A percentile compares a stretch with the other conserved stretches of the same genome.
Evolutionary conservation across 2,329 filamentous ascomycete species (phyloP).

Genomic region (Cercospora brassicicola): DNA sequence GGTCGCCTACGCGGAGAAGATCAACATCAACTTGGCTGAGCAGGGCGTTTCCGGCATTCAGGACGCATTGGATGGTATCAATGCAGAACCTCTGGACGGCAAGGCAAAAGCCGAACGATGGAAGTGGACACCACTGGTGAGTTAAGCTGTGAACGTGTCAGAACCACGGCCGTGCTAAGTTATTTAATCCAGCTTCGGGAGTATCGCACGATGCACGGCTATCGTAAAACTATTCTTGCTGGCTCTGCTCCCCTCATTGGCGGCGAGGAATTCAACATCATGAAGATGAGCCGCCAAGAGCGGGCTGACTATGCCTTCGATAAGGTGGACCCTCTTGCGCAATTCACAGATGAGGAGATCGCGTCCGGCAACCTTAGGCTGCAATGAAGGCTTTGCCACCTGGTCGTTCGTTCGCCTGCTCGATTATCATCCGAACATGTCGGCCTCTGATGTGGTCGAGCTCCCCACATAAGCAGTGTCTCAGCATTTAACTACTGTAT

Average conservation of each 20-base stretch:
- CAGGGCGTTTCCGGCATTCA: background rate
- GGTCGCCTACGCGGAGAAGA: background rate
- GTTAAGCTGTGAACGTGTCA: background rate
- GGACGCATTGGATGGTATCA: background rate
- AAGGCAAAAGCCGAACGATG: constrained; percentile 14
- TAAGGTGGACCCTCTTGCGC: background rate
- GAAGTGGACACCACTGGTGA: constrained; percentile 12
- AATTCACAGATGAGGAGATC: constrained; percentile 8
- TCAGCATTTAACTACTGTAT: background rate
- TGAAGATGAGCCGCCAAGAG: background rate
- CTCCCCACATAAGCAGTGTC: background rate
- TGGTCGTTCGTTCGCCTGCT: background rate
- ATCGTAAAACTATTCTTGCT: background rate
- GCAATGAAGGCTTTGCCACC: background rate
- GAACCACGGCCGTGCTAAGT: background rate
- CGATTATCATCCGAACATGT: background rate
- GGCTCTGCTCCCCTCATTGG: background rate
- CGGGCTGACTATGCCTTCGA: background rate
- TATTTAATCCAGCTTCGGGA: background rate
- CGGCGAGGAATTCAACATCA: background rate
- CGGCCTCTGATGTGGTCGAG: background rate
- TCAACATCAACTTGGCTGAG: background rate
- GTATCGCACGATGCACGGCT: background rate
- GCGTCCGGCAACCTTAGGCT: background rate
- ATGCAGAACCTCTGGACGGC: background rate